Evolutionary conservation across 345 rosid genomes (phyloP).

Genomic region (Streptanthus diversifolius): DNA sequence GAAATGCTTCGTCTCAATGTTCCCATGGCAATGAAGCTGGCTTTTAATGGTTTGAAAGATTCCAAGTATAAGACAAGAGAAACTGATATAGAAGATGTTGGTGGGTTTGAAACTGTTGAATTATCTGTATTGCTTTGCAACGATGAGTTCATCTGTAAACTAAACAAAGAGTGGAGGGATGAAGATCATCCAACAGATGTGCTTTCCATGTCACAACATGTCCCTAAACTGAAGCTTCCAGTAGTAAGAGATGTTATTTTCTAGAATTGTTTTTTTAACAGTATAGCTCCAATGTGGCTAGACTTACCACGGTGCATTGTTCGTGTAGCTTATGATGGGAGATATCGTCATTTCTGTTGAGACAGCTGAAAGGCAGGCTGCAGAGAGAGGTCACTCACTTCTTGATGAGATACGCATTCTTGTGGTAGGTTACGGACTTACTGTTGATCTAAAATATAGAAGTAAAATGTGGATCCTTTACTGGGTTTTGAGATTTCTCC

Average conservation of each 20-base stretch:
- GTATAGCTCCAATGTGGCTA: background rate
- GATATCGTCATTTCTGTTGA: conserved; percentile 91
- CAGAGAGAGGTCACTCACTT: conserved; percentile 83
- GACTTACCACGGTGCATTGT: conserved; percentile 4
- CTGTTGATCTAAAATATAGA: background rate
- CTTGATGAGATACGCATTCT: conserved; percentile 92
- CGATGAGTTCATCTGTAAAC: conserved; percentile 74
- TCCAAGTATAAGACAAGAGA: conserved; percentile 73
- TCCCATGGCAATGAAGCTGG: conserved; percentile 77
- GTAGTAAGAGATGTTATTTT: conserved; percentile 44
- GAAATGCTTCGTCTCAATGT: conserved; percentile 82
- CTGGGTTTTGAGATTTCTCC: background rate
- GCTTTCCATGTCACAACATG: conserved; percentile 88
- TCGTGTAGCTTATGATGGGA: conserved; percentile 87
- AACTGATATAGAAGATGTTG: conserved; percentile 54
- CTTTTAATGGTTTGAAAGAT: conserved; percentile 62
- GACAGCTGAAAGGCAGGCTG: conserved; percentile 90
- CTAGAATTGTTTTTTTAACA: background rate
- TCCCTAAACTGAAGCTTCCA: conserved; percentile 74
- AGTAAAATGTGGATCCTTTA: background rate
- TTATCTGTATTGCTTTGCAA: conserved; percentile 84
- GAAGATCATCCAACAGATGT: conserved; percentile 97
- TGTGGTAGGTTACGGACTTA: conserved; percentile 50
- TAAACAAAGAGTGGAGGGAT: conserved; percentile 90
- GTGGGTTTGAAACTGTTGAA: conserved; percentile 66